phyloP scores from a whole-genome alignment of 257 asterid genomes.

The Knoxia roxburghii region DNA sequence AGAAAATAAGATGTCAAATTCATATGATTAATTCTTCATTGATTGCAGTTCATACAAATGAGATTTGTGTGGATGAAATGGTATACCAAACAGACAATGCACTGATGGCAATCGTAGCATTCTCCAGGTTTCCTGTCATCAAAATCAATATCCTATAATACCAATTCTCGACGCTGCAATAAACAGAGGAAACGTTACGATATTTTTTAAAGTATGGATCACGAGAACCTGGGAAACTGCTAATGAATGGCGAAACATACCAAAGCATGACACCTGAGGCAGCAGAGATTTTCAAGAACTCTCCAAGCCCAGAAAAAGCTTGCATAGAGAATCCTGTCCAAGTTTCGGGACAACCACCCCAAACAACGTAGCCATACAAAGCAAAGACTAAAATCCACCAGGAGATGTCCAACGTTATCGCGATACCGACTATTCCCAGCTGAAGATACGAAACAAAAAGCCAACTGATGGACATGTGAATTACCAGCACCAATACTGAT shows the following conservation, averaged over 20 bases:
- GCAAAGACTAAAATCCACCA: constrained; percentile 40
- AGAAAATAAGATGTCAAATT: background rate
- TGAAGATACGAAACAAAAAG: constrained; percentile 16
- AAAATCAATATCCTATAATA: constrained; percentile 14
- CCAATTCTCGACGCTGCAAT: constrained; percentile 19
- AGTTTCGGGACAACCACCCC: constrained; percentile 43
- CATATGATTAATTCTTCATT: too few species aligned
- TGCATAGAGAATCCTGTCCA: constrained; percentile 41
- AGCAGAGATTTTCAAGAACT: constrained; percentile 34
- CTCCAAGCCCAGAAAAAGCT: constrained; percentile 40
- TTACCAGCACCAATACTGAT: constrained; percentile 17
- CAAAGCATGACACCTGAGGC: constrained; percentile 49
- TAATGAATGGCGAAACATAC: background rate
- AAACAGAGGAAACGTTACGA: background rate
- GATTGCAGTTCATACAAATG: background rate
- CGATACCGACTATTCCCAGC: constrained; percentile 34
- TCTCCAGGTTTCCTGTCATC: constrained; percentile 8
- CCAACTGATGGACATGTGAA: constrained; percentile 33
- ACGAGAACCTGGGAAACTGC: background rate
- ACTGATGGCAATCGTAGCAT: constrained; percentile 4
- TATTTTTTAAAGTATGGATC: background rate
- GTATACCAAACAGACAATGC: constrained; percentile 15
- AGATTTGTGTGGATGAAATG: background rate
- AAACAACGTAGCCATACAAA: constrained; percentile 23
- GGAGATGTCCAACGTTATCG: constrained; percentile 30